phyloP scores from a whole-genome alignment of 2,329 filamentous ascomycete species.

The Pseudofabraea citricarpa region DNA sequence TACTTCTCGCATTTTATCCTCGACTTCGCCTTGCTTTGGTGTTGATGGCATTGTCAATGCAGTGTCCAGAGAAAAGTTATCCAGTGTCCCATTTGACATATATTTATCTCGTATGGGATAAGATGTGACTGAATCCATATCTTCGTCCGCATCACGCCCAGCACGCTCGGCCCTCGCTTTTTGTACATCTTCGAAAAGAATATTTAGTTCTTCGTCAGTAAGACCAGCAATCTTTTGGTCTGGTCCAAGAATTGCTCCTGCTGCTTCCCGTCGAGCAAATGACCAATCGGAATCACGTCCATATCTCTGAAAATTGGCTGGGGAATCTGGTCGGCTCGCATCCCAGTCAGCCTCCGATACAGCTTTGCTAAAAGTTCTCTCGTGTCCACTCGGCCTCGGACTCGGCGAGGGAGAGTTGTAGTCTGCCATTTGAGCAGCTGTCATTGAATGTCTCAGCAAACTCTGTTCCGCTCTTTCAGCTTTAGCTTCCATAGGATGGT shows the following conservation, averaged over 20 bases:
- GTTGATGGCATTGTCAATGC: constrained; percentile 92
- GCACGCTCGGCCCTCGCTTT: constrained; percentile 75
- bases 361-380: constrained; percentile 73
- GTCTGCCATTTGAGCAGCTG: constrained; percentile 53
- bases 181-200: constrained; percentile 90
- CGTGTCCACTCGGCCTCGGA: constrained; percentile 63
- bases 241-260: constrained; percentile 79
- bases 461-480: constrained; percentile 88
- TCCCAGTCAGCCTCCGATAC: constrained; percentile 70
- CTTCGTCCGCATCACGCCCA: constrained; percentile 76
- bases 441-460: constrained; percentile 76
- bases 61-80: constrained; percentile 95
- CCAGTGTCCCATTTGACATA: constrained; percentile 86
- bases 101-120: constrained; percentile 92
- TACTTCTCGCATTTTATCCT: constrained; percentile 68
- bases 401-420: constrained; percentile 56
- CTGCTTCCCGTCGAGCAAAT: constrained; percentile 88
- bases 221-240: constrained; percentile 89
- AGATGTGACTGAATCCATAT: constrained; percentile 83
- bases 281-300: constrained; percentile 91
- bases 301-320: constrained; percentile 58
- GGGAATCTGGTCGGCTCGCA: constrained; percentile 75
- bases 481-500: constrained; percentile 91
- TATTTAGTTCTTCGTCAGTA: constrained; percentile 90
- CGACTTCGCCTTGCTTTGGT: constrained; percentile 71